phyloP scores from a whole-genome alignment of 345 rosid species.

The Aquilaria sinensis region DNA sequence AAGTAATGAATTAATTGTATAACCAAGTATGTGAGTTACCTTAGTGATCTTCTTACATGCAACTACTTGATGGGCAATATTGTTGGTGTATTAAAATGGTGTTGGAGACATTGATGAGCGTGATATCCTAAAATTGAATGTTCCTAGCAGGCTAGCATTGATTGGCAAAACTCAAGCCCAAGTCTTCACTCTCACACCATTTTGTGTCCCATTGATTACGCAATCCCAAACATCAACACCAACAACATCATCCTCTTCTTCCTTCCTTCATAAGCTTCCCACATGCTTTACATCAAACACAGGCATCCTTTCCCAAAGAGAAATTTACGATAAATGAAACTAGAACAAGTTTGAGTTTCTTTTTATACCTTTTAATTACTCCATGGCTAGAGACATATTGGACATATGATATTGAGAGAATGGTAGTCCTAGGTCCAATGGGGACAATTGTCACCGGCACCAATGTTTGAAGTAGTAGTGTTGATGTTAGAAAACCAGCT shows the following conservation, averaged over 20 bases:
- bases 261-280: slow-evolving; percentile 54
- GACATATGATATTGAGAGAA: slow-evolving; percentile 24
- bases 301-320: too few relatives aligned
- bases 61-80: too few relatives aligned
- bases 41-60: too few relatives aligned
- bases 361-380: slow-evolving; percentile 29
- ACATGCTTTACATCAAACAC: not conserved
- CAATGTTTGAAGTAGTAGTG: slow-evolving; percentile 30
- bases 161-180: slow-evolving; percentile 33
- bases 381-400: slow-evolving; percentile 61
- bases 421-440: slow-evolving; percentile 41
- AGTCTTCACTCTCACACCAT: slow-evolving; percentile 52
- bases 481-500: slow-evolving; percentile 33
- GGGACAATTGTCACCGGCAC: slow-evolving; percentile 61
- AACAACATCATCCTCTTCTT: slow-evolving; percentile 34
- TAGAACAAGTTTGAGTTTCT: too few relatives aligned
- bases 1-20: too few relatives aligned
- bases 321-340: too few relatives aligned
- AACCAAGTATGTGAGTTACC: too few relatives aligned
- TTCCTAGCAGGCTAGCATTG: slow-evolving; percentile 22
- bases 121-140: too few relatives aligned
- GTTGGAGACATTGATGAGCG: too few relatives aligned
- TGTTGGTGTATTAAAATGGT: too few relatives aligned
- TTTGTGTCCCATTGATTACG: slow-evolving; percentile 39
- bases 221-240: slow-evolving; percentile 34